phyloP scores from a whole-genome alignment of 495 filamentous ascomycete genomes.

The Aspergillus taichungensis region DNA sequence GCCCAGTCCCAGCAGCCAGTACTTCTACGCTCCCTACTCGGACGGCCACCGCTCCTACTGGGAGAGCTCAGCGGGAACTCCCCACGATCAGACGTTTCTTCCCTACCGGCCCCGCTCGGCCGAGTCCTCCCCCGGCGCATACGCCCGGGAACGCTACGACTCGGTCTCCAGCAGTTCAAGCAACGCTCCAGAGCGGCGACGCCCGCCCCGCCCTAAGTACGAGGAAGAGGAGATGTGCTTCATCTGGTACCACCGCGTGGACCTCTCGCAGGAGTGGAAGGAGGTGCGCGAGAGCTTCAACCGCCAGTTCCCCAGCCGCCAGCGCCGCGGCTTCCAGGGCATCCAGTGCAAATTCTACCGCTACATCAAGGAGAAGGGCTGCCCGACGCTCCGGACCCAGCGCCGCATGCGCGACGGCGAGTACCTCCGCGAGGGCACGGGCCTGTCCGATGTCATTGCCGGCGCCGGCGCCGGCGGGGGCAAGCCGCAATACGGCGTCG shows the following conservation, averaged over 20 bases:
- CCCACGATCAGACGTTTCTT: slow-evolving; percentile 13
- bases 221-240: slow-evolving; percentile 46
- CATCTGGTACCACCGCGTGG: slow-evolving; percentile 49
- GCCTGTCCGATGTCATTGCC: slow-evolving; percentile 2
- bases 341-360: slow-evolving; percentile 51
- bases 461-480: background rate
- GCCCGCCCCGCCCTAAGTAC: slow-evolving; percentile 40
- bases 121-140: slow-evolving; percentile 27
- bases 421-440: slow-evolving; percentile 27
- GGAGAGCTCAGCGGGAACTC: background rate
- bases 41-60: slow-evolving; percentile 12
- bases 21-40: slow-evolving; percentile 20
- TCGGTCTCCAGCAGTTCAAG: slow-evolving; percentile 37
- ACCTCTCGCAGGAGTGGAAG: slow-evolving; percentile 44
- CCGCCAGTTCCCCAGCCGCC: slow-evolving; percentile 36
- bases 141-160: slow-evolving; percentile 33
- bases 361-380: slow-evolving; percentile 41
- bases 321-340: slow-evolving; percentile 38
- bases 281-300: slow-evolving; percentile 43
- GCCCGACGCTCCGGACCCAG: slow-evolving; percentile 37
- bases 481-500: slow-evolving; percentile 26
- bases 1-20: slow-evolving; percentile 17
- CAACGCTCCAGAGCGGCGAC: slow-evolving; percentile 28
- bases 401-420: slow-evolving; percentile 37
- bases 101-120: slow-evolving; percentile 20